A percentile compares a stretch with the other conserved stretches of the same genome.
phyloP scores from a whole-genome alignment of 2,329 filamentous ascomycete species.

The Cercospora beticola region DNA sequence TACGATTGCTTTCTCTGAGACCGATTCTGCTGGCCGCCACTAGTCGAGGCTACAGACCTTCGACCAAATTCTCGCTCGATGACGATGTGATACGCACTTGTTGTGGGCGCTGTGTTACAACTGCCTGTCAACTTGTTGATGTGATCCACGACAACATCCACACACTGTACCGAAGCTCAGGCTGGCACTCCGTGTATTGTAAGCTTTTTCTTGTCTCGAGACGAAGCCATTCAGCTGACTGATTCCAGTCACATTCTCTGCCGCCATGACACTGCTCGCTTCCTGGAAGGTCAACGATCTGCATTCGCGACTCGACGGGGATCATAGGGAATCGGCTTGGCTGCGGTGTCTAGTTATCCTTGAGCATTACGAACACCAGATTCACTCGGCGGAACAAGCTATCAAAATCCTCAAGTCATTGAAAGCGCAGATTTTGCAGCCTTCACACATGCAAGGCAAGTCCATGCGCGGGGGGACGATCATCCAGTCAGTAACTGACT shows the following conservation, averaged over 20 bases:
- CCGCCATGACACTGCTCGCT: constrained; percentile 29
- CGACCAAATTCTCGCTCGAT: constrained; percentile 36
- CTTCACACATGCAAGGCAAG: constrained; percentile 4
- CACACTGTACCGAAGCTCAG: constrained; percentile 29
- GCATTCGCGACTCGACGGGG: constrained; percentile 6
- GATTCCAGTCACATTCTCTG: constrained; percentile 24
- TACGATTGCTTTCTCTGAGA: constrained; percentile 28
- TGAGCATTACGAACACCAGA: constrained; percentile 29
- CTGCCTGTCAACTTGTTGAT: constrained; percentile 40
- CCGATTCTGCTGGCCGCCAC: constrained; percentile 38
- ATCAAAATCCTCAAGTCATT: constrained; percentile 27
- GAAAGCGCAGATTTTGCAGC: constrained; percentile 23
- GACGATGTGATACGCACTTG: constrained; percentile 37
- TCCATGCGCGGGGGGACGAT: not conserved
- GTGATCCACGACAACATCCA: constrained; percentile 38
- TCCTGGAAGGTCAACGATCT: constrained; percentile 25
- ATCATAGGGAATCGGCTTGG: constrained; percentile 27
- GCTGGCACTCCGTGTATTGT: constrained; percentile 32
- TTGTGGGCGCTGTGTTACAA: constrained; percentile 33
- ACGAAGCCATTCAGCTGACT: not conserved
- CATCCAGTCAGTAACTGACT: not conserved
- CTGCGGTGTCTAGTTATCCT: constrained; percentile 25
- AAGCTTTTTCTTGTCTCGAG: not conserved
- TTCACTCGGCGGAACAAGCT: constrained; percentile 27
- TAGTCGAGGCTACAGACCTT: constrained; percentile 27